Percentiles rank a stretch among this genome's conserved stretches.
Evolutionary conservation across 176 grass and related monocot species (phyloP).

Genomic region (Otatea glauca): DNA sequence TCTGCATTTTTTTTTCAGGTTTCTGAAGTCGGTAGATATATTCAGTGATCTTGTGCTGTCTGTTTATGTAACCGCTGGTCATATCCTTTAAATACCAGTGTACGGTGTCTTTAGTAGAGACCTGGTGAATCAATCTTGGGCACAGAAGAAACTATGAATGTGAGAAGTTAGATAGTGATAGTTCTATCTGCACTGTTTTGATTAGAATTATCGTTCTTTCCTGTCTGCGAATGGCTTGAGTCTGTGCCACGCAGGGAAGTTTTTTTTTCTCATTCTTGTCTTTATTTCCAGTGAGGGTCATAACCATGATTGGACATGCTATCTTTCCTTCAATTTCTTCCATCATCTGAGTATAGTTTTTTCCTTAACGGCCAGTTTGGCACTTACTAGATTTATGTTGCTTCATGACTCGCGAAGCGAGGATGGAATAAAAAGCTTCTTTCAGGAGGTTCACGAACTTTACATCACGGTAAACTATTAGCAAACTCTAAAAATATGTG

Average conservation of each 20-base stretch:
- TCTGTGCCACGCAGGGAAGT: neutral
- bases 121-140: neutral
- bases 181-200: conserved; percentile 3
- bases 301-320: conserved; percentile 11
- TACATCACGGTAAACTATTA: conserved; percentile 76
- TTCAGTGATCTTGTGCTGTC: conserved; percentile 73
- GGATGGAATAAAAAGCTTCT: conserved; percentile 85
- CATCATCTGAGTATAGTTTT: conserved; percentile 4
- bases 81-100: conserved; percentile 62
- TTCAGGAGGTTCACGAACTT: conserved; percentile 89
- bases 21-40: conserved; percentile 76
- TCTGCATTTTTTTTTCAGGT: conserved; percentile 53
- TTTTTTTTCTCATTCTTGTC: conserved; percentile 20
- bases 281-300: conserved; percentile 3
- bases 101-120: neutral
- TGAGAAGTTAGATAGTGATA: neutral
- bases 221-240: neutral
- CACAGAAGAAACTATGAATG: neutral
- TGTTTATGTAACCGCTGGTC: conserved; percentile 76
- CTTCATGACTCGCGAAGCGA: conserved; percentile 79
- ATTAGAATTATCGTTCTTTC: conserved; percentile 3
- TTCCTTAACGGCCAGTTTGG: conserved; percentile 45
- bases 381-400: conserved; percentile 93
- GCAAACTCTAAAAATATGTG: neutral
- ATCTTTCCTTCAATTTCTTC: neutral